These are phyloP conservation scores for Cutaneotrichosporon arboriforme DNA, from an alignment of 1,284 basidiomycete species.

Conservation along the genomic window DNA sequence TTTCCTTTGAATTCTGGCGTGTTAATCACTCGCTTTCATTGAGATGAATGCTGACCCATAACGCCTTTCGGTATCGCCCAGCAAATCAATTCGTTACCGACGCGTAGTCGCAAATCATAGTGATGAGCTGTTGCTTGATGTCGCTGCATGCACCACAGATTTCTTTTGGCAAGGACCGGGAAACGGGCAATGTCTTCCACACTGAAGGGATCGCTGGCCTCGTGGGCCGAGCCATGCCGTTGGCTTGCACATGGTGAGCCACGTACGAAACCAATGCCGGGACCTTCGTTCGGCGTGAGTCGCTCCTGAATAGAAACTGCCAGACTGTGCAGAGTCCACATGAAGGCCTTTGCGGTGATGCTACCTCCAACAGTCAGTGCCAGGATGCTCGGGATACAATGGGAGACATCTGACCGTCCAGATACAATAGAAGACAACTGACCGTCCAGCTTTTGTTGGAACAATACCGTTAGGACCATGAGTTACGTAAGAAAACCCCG, in stretches of 20 bases:
- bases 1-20: not conserved
- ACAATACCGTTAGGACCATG: no score
- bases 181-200: constrained; percentile 24
- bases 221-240: not conserved
- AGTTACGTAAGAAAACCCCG: no score
- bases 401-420: no score
- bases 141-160: constrained; percentile 42
- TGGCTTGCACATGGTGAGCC: no score
- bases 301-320: not conserved
- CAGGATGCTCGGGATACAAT: no score
- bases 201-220: constrained; percentile 9
- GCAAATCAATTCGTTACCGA: constrained; percentile 29
- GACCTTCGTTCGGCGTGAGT: not conserved
- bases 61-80: constrained; percentile 41
- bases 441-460: no score
- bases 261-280: no score
- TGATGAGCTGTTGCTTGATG: constrained; percentile 40
- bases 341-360: no score
- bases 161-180: constrained; percentile 29
- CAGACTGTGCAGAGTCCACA: constrained; percentile 1
- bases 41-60: constrained; percentile 19
- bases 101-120: constrained; percentile 38
- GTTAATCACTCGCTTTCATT: not conserved
- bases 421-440: no score
- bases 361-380: no score